Conservation (phyloP, 2,329 filamentous ascomycete genomes). For the Biscogniauxia mediterranea region DNA sequence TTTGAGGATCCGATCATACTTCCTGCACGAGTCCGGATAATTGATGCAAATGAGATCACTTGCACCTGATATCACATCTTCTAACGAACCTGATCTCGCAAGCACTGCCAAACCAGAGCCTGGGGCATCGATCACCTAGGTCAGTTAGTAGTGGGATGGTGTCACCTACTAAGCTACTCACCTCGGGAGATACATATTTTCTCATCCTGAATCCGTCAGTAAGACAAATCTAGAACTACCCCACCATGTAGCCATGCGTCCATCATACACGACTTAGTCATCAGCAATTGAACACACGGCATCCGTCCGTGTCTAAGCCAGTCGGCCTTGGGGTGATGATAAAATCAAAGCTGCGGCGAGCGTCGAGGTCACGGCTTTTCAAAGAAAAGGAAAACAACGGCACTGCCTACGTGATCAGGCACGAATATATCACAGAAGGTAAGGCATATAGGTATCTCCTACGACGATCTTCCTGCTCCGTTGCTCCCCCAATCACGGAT, state of each 20-base stretch:
- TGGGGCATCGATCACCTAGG: no score
- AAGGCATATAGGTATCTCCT: not conserved
- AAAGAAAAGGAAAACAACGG: no score
- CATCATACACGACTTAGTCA: not conserved
- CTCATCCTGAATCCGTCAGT: no score
- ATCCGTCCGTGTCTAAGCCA: not conserved
- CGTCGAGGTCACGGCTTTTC: not conserved
- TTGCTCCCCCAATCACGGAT: constrained; percentile 61
- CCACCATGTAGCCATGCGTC: not conserved
- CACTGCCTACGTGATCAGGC: not conserved
- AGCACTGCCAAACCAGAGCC: no score
- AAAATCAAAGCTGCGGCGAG: not conserved
- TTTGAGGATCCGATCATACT: no score
- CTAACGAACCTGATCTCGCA: no score
- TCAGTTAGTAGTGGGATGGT: no score
- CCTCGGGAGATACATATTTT: no score
- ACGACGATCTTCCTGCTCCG: not conserved
- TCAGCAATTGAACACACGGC: not conserved
- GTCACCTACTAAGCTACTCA: no score
- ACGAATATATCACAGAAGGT: not conserved
- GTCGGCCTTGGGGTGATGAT: not conserved
- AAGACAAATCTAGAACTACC: not conserved
- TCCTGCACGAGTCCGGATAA: no score
- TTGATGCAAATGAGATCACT: no score
- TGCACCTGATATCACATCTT: no score